A percentile compares a stretch with the other conserved stretches of the same genome.
Evolutionary conservation across 2,329 filamentous ascomycete species (phyloP).

Genomic region (Aspergillus neoniger): DNA sequence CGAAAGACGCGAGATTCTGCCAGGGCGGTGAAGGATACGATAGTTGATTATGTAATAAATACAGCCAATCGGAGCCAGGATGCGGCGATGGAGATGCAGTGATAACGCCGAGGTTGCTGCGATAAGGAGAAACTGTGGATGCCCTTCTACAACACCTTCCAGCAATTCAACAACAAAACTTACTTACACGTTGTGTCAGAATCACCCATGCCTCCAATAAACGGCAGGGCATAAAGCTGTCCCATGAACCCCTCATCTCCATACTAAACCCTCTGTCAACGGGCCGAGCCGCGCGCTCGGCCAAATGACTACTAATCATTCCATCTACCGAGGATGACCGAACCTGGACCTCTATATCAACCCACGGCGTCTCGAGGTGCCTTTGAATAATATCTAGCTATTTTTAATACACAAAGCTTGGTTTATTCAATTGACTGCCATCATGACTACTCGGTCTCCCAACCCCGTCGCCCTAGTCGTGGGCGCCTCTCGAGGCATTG

Average conservation of each 20-base stretch:
- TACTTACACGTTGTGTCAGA: too few relatives aligned
- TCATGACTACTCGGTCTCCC: neutral
- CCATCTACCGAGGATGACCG: conserved; percentile 14
- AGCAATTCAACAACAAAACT: too few relatives aligned
- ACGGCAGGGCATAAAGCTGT: too few relatives aligned
- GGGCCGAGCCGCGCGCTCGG: conserved; percentile 18
- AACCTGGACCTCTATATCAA: neutral
- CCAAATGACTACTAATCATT: conserved; percentile 5
- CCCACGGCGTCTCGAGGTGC: too few relatives aligned
- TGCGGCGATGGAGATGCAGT: neutral
- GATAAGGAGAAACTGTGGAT: neutral
- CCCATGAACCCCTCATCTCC: too few relatives aligned
- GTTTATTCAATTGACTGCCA: too few relatives aligned
- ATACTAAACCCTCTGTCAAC: neutral
- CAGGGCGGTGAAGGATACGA: conserved; percentile 18
- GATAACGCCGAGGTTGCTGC: conserved; percentile 1
- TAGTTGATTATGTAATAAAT: neutral
- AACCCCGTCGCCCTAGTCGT: conserved; percentile 66
- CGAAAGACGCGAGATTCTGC: conserved; percentile 26
- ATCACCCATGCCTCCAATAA: too few relatives aligned
- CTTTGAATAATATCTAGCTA: too few relatives aligned
- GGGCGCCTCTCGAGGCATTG: conserved; percentile 78
- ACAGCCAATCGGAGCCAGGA: conserved; percentile 10
- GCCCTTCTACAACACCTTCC: neutral
- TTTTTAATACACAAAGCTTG: too few relatives aligned